Conservation (phyloP, 164 flowering plant genomes). For the Kingdonia uniflora region DNA sequence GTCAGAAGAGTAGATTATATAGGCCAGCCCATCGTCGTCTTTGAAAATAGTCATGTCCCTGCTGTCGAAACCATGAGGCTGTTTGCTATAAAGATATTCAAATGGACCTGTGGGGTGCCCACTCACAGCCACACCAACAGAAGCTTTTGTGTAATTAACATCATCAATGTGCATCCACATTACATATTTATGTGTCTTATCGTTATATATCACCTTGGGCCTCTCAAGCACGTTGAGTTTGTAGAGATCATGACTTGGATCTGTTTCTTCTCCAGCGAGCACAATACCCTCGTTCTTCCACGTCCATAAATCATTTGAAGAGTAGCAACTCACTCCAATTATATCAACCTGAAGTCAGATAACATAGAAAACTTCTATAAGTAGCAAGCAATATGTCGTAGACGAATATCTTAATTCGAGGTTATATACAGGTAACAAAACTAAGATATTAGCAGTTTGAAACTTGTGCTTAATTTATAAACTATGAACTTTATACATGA, state of each 20-base stretch:
- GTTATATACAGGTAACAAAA: no score
- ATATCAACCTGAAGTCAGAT: conserved; percentile 68
- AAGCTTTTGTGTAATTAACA: conserved; percentile 85
- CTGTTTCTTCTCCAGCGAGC: conserved; percentile 57
- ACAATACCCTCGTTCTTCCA: conserved; percentile 97
- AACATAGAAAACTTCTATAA: no score
- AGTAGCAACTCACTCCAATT: conserved; percentile 95
- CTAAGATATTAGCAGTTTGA: no score
- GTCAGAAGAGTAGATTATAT: conserved; percentile 79
- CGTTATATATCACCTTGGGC: conserved; percentile 90
- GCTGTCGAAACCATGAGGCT: conserved; percentile 88
- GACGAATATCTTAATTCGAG: no score
- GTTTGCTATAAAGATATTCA: conserved; percentile 62
- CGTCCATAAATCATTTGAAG: conserved; percentile 91
- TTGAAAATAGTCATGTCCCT: conserved; percentile 95
- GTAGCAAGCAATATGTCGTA: no score
- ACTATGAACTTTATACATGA: no score
- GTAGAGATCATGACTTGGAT: conserved; percentile 81
- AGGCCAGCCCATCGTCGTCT: conserved; percentile 82
- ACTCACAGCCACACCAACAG: conserved; percentile 77
- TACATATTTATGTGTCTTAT: conserved; percentile 62
- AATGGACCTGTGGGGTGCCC: conserved; percentile 89
- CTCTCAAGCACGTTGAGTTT: conserved; percentile 86
- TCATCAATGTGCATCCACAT: conserved; percentile 99
- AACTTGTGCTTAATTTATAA: no score